phyloP scores from a whole-genome alignment of 805 yeast species.

The Hagleromyces aurorensis region DNA sequence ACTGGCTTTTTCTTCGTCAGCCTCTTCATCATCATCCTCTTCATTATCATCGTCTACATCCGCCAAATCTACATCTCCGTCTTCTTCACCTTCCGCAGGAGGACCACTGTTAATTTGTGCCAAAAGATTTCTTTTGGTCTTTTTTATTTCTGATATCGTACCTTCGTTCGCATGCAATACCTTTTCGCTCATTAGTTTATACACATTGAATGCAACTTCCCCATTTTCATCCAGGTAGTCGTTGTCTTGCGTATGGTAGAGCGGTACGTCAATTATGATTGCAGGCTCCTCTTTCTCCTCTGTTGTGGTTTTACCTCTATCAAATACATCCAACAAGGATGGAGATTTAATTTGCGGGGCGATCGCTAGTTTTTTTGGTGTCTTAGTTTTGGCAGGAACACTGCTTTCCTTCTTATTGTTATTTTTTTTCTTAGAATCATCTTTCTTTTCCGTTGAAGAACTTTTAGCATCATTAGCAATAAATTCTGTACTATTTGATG shows the following conservation, averaged over 20 bases:
- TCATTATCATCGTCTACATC: conserved; percentile 18
- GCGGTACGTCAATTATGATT: conserved; percentile 26
- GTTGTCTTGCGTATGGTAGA: conserved; percentile 19
- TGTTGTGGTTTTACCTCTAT: conserved; percentile 8
- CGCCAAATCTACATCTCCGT: conserved; percentile 19
- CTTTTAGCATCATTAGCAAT: conserved; percentile 1
- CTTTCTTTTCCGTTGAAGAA: conserved; percentile 1
- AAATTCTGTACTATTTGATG: conserved; percentile 2
- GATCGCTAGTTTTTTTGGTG: conserved; percentile 17
- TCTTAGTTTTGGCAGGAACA: conserved; percentile 10
- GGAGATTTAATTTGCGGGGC: conserved; percentile 22
- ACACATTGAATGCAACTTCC: conserved; percentile 27
- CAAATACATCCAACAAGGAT: conserved; percentile 16
- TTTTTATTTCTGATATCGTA: conserved; percentile 6
- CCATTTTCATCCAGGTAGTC: conserved; percentile 32
- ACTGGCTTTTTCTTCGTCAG: conserved; percentile 11
- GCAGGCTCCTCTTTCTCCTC: conserved; percentile 18
- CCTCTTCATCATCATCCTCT: conserved; percentile 16
- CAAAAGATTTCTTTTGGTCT: conserved; percentile 18
- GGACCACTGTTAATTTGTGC: conserved; percentile 12
- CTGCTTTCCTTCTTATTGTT: conserved; percentile 9
- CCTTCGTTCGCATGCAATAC: conserved; percentile 6
- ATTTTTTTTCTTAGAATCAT: conserved; percentile 6
- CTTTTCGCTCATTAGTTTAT: conserved; percentile 18
- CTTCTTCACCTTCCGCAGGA: conserved; percentile 19